Base-by-base conservation (phyloP, 345 rosid genomes). In the Psidium guajava region DNA sequence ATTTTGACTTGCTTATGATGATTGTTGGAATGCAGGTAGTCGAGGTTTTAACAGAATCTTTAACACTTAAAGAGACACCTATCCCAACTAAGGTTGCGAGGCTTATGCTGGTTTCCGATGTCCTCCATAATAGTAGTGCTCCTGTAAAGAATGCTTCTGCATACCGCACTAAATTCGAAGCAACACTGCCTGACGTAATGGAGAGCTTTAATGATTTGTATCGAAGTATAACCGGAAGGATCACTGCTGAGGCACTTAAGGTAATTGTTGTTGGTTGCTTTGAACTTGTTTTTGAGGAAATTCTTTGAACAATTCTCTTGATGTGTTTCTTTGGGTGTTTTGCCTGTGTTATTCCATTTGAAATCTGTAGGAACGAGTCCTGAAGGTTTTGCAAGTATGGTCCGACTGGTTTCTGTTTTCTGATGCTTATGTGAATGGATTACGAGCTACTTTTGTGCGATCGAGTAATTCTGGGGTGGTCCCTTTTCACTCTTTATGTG, bases 61-160 rank as follows among this genome's bases (percentile, higher is more conserved):
- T 96, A 91, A 98, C 99, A 32, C 98, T 98, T 47, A 95, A 95
- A 82, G 98, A 98, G 91, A 96, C 99, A 69, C 93, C 94, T 73
- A 98, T 96, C 91, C 99, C 99, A 59, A 96, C 99, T 22, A 96
- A 98, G 92, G 99, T 98, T 87, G 98, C 99, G 1, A 93, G 99
- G 88, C 95, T 95, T 58, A 93, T 93, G 96, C 96, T 93, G 25
- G 95, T 93, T 87, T 93, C 96, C 85, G 96, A 96, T 84, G 89
- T 98, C 84, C 99, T 98, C 74, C 99, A 95, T 87, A 98, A 98
- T 85, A 96, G 99, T 87, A 96, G 99, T 86, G 99, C 98, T 88
- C 97, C 97, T 86, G 98, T 98, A 22, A 96, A 98, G 91, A 98
- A 98, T 94, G 98, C 99, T 84, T 98, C 99, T 88, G 98, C 99